Percentiles rank a stretch among this genome's conserved stretches.
phyloP scores from a whole-genome alignment of 805 yeast species.

The Pichia rugopelliculosa region DNA sequence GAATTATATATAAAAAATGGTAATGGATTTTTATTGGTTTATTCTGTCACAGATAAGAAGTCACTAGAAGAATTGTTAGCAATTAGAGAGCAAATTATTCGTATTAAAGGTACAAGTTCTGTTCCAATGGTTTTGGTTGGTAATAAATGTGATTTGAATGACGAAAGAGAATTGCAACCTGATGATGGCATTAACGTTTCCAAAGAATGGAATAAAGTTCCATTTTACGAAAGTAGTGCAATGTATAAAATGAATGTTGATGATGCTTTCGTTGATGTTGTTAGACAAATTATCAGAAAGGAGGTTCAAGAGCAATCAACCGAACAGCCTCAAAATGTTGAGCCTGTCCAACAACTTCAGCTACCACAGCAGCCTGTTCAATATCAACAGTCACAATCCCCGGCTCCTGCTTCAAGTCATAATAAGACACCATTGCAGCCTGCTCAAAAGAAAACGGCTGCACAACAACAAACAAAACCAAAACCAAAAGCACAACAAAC shows the following conservation, averaged over 20 bases:
- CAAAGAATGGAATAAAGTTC: conserved; percentile 81
- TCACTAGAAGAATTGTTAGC: conserved; percentile 72
- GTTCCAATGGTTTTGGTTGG: conserved; percentile 91
- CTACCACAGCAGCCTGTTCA: not conserved
- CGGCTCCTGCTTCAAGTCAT: not conserved
- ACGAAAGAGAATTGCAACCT: conserved; percentile 66
- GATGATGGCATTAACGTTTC: conserved; percentile 81
- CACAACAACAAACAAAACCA: not conserved
- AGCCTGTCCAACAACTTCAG: not conserved
- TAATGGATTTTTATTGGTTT: conserved; percentile 57
- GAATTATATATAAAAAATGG: conserved; percentile 84
- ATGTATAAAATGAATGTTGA: conserved; percentile 82
- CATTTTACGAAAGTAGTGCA: conserved; percentile 93
- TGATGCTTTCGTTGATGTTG: conserved; percentile 82
- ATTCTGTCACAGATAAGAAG: conserved; percentile 52
- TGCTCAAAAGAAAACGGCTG: not conserved
- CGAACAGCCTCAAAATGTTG: not conserved
- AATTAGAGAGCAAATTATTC: conserved; percentile 73
- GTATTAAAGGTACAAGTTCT: conserved; percentile 67
- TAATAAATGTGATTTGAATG: conserved; percentile 78
- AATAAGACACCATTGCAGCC: not conserved
- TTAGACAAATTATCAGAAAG: conserved; percentile 79
- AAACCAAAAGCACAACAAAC: not conserved
- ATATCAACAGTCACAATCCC: not conserved
- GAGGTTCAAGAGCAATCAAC: conserved; percentile 34